Base-by-base conservation (phyloP, 163 green algal species). In the Scenedesmus sp. region DNA sequence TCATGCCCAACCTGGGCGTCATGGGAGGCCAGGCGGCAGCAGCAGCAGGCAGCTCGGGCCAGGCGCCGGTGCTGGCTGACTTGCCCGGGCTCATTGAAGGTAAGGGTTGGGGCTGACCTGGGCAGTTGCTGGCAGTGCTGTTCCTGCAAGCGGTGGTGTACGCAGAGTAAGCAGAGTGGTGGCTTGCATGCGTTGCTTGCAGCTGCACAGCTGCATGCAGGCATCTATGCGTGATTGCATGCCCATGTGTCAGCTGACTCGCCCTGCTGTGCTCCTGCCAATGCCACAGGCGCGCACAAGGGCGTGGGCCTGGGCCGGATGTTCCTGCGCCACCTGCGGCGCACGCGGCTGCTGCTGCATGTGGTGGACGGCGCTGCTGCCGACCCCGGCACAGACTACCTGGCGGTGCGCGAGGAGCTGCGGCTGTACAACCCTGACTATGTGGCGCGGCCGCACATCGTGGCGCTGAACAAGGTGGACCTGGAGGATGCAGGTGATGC, bases 1-100 rank as follows among this genome's bases (percentile, higher is more conserved):
- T 99, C 82, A 97, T 98, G 84, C 98, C 98, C 60, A 99, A 99
- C 94, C 95, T 99, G 55, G 97, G 98, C 4, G 97, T 99, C 3
- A 83, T 96, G 84, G 70, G 70, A 2, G 23, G 70, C 2, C 66
- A 26, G 66, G 70, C 70, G 20, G 70, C 70, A 79, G 70, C 70
- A 79, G 70, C 70, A 79, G 34, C 67, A 46, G 90, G 90, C 60
- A 64, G 70, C 1, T 79, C 70, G 12, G 82, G 74, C 34, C 54
- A 77, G n/a, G 88, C 67, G 52, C 89, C 96, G 0, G 95, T 98
- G 54, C 95, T 98, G 64, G 97, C 96, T 5, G 97, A 99, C 89
- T 92, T 99, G 73, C 97, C 97, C 15, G 97, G 97, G 0, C 95
- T 99, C 3, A 99, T 99, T 88, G 96, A 98, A 84, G 87, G 87